Base-by-base conservation (phyloP, 2,329 filamentous ascomycete species). In the Aspergillus proliferans region DNA sequence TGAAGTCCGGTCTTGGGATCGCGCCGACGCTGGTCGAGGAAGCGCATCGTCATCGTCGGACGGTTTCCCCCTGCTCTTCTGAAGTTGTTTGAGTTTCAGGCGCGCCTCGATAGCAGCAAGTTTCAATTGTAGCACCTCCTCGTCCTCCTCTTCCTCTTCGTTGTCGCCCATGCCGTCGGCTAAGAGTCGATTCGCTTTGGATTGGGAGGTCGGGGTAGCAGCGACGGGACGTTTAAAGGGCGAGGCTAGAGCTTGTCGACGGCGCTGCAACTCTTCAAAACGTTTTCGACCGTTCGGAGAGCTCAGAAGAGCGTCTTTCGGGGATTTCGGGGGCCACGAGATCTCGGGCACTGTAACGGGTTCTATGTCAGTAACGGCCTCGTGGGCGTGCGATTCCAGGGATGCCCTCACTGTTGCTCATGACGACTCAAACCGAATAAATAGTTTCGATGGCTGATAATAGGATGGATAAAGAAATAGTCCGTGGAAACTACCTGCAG, bases 31-130 rank as follows among this genome's bases (percentile, higher is more conserved):
- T 8, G 63, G 59, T 28, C 58, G 55, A 12, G 56, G 48, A 15
- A 48, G 49, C 12, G 53, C 47, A 44, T 51, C 48, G 10, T 59
- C 56, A 21, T 52, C 59, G n/a, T 61, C 58, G 9, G 52, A 56
- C 26, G 61, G 55, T 45, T 62, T 59, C 12, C 53, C 58, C 45
- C 59, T 61, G 70, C 63, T 74, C 54, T 84, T 85, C 66, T 93
- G 87, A 12, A 97, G 73, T 62, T 86, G 90, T 69, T 96, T 97
- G 55, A 97, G 70, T 68, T 86, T 93, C 46, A 97, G 72, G 52
- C 86, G 85, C 6, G 91, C 89, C 68, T 97, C 85, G 50, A 98
- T 95, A 48, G 88, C 89, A 55, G 91, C 84, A 4, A 97, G 74
- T 65, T 95, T 85, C 53, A 98, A 73, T 63, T 94, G 83, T 30